Percentiles rank a stretch among this genome's conserved stretches.
These are phyloP conservation scores for Leccinum obscurum DNA, from an alignment of 768 basidiomycete genomes.

Conservation along the genomic window DNA sequence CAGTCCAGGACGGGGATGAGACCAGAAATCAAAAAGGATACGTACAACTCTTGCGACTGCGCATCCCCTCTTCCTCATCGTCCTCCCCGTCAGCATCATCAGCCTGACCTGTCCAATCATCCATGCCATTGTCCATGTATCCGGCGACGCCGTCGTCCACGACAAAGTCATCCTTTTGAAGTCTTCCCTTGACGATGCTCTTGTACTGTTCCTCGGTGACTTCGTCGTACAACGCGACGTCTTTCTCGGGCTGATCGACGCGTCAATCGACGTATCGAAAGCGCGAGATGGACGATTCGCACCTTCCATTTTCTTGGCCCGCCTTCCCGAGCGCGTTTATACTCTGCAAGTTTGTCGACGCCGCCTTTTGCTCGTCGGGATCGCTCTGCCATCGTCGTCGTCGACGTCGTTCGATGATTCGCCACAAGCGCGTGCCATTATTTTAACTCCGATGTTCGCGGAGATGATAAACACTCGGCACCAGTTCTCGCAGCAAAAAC, in stretches of 20 bases:
- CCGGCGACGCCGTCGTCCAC: constrained; percentile 90
- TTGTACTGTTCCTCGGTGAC: constrained; percentile 89
- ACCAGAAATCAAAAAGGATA: neutral
- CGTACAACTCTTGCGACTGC: constrained; percentile 44
- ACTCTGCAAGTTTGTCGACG: constrained; percentile 54
- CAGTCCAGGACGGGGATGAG: constrained; percentile 8
- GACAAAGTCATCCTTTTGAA: constrained; percentile 91
- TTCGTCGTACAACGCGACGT: constrained; percentile 80
- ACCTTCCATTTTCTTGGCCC: constrained; percentile 63
- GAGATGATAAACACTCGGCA: constrained; percentile 14
- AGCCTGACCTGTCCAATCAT: constrained; percentile 77
- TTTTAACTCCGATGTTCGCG: constrained; percentile 27
- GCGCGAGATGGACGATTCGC: constrained; percentile 13
- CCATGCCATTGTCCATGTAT: constrained; percentile 96
- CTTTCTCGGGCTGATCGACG: constrained; percentile 47
- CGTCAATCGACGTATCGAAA: constrained; percentile 20
- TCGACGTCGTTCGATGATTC: constrained; percentile 6
- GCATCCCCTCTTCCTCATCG: constrained; percentile 40
- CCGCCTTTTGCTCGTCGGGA: constrained; percentile 27
- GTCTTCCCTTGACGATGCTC: constrained; percentile 76
- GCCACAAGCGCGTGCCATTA: constrained; percentile 31
- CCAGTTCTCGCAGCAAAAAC: neutral
- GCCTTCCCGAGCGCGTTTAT: constrained; percentile 59
- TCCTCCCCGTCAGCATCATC: constrained; percentile 57
- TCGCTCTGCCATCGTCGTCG: constrained; percentile 27